Evolutionary conservation across 306 rosid species (phyloP).

Genomic region (Vicia villosa): DNA sequence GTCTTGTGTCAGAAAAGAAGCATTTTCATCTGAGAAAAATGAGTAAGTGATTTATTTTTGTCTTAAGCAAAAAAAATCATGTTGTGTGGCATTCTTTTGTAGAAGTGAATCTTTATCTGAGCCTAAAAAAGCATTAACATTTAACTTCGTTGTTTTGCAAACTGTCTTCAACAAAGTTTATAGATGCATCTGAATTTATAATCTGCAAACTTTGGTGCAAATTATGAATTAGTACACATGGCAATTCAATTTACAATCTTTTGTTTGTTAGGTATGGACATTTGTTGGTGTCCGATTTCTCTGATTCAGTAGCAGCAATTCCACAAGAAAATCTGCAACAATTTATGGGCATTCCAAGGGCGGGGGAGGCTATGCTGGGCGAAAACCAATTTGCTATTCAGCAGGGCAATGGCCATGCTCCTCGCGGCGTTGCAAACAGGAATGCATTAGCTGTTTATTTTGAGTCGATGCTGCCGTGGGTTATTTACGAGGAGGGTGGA

Average conservation of each 20-base stretch:
- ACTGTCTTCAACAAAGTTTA: constrained; percentile 6
- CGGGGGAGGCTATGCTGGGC: constrained; percentile 55
- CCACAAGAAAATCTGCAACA: constrained; percentile 88
- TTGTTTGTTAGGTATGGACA: constrained; percentile 76
- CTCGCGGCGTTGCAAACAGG: constrained; percentile 64
- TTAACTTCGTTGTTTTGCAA: not conserved
- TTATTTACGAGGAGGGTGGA: constrained; percentile 64
- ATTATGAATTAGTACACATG: constrained; percentile 1
- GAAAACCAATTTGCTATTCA: constrained; percentile 56
- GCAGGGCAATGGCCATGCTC: constrained; percentile 55
- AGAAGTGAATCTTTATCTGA: constrained; percentile 14
- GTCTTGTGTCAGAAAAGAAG: constrained; percentile 92
- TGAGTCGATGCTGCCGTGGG: constrained; percentile 96
- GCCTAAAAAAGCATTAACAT: constrained; percentile 14
- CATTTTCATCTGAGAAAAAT: constrained; percentile 85
- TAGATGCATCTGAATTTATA: not conserved
- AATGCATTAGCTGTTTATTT: constrained; percentile 80
- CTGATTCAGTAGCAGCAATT: constrained; percentile 69
- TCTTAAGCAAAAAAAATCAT: constrained; percentile 4
- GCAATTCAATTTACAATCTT: constrained; percentile 17
- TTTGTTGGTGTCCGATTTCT: constrained; percentile 86
- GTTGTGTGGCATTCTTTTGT: constrained; percentile 10
- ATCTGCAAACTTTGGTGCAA: constrained; percentile 16
- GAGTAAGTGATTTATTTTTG: constrained; percentile 59
- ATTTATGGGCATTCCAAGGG: constrained; percentile 68